Evolutionary conservation across 805 yeast species (phyloP).

Genomic region (Kluyveromyces wickerhamii): DNA sequence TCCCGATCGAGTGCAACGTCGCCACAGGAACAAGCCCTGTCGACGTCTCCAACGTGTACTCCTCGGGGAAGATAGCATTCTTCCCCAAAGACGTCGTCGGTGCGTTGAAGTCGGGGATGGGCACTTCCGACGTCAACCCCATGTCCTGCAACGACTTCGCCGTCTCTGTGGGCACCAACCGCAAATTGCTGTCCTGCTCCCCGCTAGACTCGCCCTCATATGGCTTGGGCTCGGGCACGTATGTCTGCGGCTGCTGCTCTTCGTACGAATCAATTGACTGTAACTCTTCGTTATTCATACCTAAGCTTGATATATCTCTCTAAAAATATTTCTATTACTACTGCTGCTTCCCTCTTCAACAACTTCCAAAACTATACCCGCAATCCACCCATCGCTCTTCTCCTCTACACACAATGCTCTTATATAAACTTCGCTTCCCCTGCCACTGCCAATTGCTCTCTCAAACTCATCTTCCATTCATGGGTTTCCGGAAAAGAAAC

Average conservation of each 20-base stretch:
- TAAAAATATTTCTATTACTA: no score
- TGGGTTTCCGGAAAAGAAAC: no score
- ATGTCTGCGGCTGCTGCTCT: constrained; percentile 12
- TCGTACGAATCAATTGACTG: constrained; percentile 17
- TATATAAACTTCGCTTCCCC: no score
- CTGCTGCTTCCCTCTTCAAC: no score
- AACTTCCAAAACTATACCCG: no score
- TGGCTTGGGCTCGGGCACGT: constrained; percentile 9
- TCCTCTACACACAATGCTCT: no score
- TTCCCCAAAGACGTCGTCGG: constrained; percentile 40
- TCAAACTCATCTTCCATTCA: no score
- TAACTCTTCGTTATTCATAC: constrained; percentile 8
- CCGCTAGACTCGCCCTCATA: constrained; percentile 3
- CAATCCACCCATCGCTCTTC: no score
- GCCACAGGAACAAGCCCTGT: constrained; percentile 82
- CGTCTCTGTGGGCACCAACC: constrained; percentile 50
- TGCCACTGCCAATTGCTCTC: no score
- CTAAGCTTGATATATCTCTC: background rate
- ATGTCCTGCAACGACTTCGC: constrained; percentile 54
- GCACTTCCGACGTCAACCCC: constrained; percentile 50
- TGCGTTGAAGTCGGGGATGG: constrained; percentile 48
- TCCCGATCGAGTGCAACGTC: constrained; percentile 61
- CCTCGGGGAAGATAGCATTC: constrained; percentile 84
- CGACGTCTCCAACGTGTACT: constrained; percentile 77
- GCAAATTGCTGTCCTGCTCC: constrained; percentile 6